A percentile compares a stretch with the other conserved stretches of the same genome.
Conservation (phyloP, 2,329 filamentous ascomycete species). For the Xylaria sp. region DNA sequence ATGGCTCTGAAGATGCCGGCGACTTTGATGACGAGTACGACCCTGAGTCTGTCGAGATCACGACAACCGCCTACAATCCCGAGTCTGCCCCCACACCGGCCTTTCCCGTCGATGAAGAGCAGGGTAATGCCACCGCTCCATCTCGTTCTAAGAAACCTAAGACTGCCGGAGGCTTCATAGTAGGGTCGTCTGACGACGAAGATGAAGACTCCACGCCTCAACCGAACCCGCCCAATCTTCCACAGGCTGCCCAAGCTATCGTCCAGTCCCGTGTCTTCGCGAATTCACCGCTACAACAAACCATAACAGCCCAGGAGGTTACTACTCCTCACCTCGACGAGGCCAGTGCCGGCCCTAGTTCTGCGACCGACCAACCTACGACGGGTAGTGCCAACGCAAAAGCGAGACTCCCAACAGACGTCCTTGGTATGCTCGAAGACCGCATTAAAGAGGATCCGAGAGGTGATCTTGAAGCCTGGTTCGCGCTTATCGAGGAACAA, state of each 20-base stretch:
- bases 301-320: constrained; percentile 37
- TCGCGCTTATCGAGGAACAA: constrained; percentile 86
- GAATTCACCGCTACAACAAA: constrained; percentile 45
- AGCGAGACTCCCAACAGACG: constrained; percentile 69
- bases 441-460: constrained; percentile 91
- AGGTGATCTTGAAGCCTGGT: constrained; percentile 92
- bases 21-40: constrained; percentile 59
- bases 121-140: constrained; percentile 48
- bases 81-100: constrained; percentile 57
- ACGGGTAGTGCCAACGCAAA: constrained; percentile 38
- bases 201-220: constrained; percentile 52
- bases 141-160: constrained; percentile 67
- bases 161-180: constrained; percentile 69
- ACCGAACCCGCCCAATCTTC: constrained; percentile 37
- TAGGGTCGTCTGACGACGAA: constrained; percentile 70
- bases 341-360: constrained; percentile 31
- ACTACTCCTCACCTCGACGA: constrained; percentile 31
- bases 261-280: constrained; percentile 38
- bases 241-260: constrained; percentile 41
- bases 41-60: constrained; percentile 61
- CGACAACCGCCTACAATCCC: constrained; percentile 59
- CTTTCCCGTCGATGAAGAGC: constrained; percentile 47
- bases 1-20: constrained; percentile 62
- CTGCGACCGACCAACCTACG: constrained; percentile 23
- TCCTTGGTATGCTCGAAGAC: constrained; percentile 84